Evolutionary conservation across 805 yeast genomes (phyloP).

Genomic region (Blastobotrys chiropterorum): DNA sequence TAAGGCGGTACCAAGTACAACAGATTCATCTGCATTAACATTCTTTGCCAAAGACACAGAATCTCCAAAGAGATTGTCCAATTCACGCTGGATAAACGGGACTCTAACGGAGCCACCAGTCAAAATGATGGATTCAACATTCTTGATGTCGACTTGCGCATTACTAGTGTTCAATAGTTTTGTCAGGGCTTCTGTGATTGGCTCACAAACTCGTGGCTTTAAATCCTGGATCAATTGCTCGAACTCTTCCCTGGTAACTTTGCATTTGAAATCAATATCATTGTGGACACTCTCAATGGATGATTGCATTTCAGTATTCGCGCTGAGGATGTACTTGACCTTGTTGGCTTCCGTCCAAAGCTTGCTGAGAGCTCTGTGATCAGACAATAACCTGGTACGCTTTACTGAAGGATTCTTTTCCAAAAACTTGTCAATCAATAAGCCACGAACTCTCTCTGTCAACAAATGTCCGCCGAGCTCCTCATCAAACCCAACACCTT

Average conservation of each 20-base stretch:
- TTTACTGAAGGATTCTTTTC: constrained; percentile 32
- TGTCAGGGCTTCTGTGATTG: constrained; percentile 48
- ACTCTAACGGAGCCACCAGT: constrained; percentile 90
- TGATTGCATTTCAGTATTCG: constrained; percentile 72
- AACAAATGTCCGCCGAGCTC: constrained; percentile 69
- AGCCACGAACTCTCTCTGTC: constrained; percentile 56
- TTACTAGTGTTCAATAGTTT: constrained; percentile 27
- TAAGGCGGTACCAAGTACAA: constrained; percentile 82
- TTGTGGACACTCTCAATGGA: constrained; percentile 68
- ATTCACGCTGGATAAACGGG: constrained; percentile 71
- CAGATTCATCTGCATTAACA: constrained; percentile 94
- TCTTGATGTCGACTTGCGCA: constrained; percentile 25
- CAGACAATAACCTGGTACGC: constrained; percentile 36
- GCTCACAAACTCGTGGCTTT: constrained; percentile 42
- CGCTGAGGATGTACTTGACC: constrained; percentile 80
- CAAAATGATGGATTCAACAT: constrained; percentile 62
- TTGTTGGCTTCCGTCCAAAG: constrained; percentile 81
- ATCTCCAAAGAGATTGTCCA: constrained; percentile 50
- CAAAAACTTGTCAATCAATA: constrained; percentile 56
- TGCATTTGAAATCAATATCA: constrained; percentile 67
- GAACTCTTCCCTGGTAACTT: constrained; percentile 72
- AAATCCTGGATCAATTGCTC: constrained; percentile 50
- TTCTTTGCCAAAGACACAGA: constrained; percentile 53
- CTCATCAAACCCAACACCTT: constrained; percentile 65
- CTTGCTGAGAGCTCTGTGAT: constrained; percentile 57